These are phyloP conservation scores for Talaromyces sp. DNA, from an alignment of 2,329 filamentous ascomycete species.

Conservation along the genomic window DNA sequence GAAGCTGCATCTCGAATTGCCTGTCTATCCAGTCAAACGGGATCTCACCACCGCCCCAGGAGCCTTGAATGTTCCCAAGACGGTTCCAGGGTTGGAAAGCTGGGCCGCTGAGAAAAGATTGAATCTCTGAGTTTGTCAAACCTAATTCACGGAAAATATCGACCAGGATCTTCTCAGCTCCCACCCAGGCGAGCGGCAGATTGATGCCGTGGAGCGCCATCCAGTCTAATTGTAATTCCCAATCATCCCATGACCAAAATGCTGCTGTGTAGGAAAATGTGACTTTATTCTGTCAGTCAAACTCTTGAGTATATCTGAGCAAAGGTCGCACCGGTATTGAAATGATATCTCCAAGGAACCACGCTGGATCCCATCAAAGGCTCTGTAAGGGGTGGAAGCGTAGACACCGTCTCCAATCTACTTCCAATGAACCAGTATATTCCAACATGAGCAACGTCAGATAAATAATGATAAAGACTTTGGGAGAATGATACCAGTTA, in stretches of 20 bases:
- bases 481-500: not conserved
- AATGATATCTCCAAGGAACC: not conserved
- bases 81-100: not conserved
- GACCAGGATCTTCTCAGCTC: constrained; percentile 50
- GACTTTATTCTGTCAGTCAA: constrained; percentile 29
- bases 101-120: not conserved
- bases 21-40: not conserved
- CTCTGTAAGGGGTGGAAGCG: not conserved
- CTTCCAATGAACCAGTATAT: not conserved
- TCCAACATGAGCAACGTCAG: not conserved
- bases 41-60: not conserved
- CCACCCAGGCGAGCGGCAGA: constrained; percentile 52
- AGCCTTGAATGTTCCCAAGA: not conserved
- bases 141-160: constrained; percentile 45
- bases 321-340: not conserved
- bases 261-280: constrained; percentile 52
- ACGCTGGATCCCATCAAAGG: not conserved
- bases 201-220: constrained; percentile 51
- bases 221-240: constrained; percentile 54
- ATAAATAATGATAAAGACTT: not conserved
- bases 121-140: not conserved
- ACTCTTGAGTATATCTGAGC: not conserved
- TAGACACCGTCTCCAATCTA: not conserved
- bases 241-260: constrained; percentile 54
- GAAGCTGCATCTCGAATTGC: not conserved